phyloP scores from a whole-genome alignment of 1,139 yeast genomes.

The Arxiozyma bovina region DNA sequence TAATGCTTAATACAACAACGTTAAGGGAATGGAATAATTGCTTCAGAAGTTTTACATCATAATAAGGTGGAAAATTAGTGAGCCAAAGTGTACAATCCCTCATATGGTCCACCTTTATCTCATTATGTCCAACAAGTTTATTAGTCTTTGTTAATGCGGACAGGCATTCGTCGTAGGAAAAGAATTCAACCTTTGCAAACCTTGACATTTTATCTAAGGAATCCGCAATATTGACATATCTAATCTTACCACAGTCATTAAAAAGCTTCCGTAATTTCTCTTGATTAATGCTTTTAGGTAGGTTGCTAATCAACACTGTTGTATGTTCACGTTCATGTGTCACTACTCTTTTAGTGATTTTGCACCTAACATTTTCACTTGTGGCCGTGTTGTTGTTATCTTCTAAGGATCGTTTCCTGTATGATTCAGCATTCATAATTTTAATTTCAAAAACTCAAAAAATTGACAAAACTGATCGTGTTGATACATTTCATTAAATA shows the following conservation, averaged over 20 bases:
- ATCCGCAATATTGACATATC: constrained; percentile 31
- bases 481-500: not conserved
- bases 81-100: constrained; percentile 32
- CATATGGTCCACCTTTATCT: constrained; percentile 37
- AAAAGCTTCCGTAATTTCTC: constrained; percentile 38
- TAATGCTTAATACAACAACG: constrained; percentile 38
- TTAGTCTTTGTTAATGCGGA: constrained; percentile 54
- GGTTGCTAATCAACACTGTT: constrained; percentile 25
- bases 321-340: constrained; percentile 19
- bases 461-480: too few species aligned
- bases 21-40: constrained; percentile 36
- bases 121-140: constrained; percentile 39
- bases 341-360: not conserved
- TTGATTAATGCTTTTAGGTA: constrained; percentile 29
- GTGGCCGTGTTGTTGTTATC: not conserved
- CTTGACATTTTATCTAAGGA: constrained; percentile 19
- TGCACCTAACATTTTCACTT: not conserved
- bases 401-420: constrained; percentile 2
- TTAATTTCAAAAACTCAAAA: not conserved
- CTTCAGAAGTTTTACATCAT: constrained; percentile 36
- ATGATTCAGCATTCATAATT: not conserved
- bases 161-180: constrained; percentile 40
- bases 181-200: constrained; percentile 50
- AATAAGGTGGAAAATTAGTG: constrained; percentile 64
- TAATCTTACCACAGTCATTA: constrained; percentile 52